phyloP scores from a whole-genome alignment of 2,329 filamentous ascomycete genomes.

The Harringtonia lauricola region DNA sequence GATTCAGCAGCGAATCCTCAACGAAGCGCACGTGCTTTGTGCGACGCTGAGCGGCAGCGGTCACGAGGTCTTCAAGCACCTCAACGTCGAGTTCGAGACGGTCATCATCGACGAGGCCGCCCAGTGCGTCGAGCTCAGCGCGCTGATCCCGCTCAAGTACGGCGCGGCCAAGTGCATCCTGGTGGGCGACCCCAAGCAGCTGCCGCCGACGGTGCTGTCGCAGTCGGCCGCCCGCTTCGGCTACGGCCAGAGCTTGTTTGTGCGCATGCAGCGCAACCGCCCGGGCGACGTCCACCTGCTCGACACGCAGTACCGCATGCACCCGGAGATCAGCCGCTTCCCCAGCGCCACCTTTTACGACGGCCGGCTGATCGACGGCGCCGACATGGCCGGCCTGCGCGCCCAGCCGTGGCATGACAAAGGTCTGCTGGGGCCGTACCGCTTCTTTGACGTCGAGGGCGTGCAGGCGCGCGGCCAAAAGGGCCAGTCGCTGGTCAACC shows the following conservation, averaged over 20 bases:
- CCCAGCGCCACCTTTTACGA: slow-evolving; percentile 92
- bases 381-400: slow-evolving; percentile 67
- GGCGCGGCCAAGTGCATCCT: slow-evolving; percentile 94
- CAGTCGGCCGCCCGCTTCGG: slow-evolving; percentile 85
- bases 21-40: slow-evolving; percentile 85
- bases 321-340: slow-evolving; percentile 88
- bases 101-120: slow-evolving; percentile 97
- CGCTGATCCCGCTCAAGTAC: slow-evolving; percentile 93
- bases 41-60: slow-evolving; percentile 91
- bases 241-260: slow-evolving; percentile 96
- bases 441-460: slow-evolving; percentile 94
- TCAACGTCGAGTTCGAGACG: slow-evolving; percentile 95
- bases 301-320: slow-evolving; percentile 99
- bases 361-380: slow-evolving; percentile 72
- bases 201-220: slow-evolving; percentile 91
- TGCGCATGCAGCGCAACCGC: slow-evolving; percentile 92
- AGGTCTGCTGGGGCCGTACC: slow-evolving; percentile 75
- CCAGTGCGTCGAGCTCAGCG: slow-evolving; percentile 94
- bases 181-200: slow-evolving; percentile 93
- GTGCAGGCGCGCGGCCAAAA: slow-evolving; percentile 69
- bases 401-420: slow-evolving; percentile 75
- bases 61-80: slow-evolving; percentile 91
- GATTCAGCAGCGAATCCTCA: slow-evolving; percentile 83
- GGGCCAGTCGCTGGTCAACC: slow-evolving; percentile 84
- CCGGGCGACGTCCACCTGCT: slow-evolving; percentile 82